Percentiles rank a stretch among this genome's conserved stretches.
phyloP scores from a whole-genome alignment of 441 rosid species.

The Theobroma grandiflorum region DNA sequence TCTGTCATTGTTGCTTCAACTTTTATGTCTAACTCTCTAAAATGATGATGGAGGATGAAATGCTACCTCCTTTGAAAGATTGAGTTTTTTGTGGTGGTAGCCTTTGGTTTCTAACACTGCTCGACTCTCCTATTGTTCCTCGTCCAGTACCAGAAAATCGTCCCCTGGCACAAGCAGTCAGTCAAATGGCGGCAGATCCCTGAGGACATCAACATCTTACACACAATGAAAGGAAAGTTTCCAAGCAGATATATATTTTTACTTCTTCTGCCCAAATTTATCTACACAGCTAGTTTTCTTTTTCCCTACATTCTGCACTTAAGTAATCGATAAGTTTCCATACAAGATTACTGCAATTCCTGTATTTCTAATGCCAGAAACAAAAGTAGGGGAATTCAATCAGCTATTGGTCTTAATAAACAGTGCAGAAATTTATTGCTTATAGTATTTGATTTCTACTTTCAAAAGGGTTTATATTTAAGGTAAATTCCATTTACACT shows the following conservation, averaged over 20 bases:
- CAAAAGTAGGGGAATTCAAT: not conserved
- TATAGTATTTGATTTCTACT: not conserved
- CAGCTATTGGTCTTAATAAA: not conserved
- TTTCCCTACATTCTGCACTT: not conserved
- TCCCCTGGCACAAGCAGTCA: slow-evolving; percentile 39
- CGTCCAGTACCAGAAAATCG: slow-evolving; percentile 40
- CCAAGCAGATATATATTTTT: not conserved
- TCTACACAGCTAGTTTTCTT: not conserved
- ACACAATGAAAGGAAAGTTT: not conserved
- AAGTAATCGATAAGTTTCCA: not conserved
- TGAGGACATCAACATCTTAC: not conserved
- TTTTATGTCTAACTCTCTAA: not conserved
- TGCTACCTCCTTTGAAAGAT: slow-evolving; percentile 66
- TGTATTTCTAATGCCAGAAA: not conserved
- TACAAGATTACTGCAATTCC: not conserved
- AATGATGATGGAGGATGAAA: not conserved
- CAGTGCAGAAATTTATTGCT: not conserved
- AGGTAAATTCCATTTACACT: too few species aligned
- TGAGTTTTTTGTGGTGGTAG: slow-evolving; percentile 44
- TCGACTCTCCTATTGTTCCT: slow-evolving; percentile 32
- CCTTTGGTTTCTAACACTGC: slow-evolving; percentile 41
- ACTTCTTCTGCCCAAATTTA: not conserved
- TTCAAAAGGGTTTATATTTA: not conserved
- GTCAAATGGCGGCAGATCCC: not conserved
- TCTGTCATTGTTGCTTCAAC: slow-evolving; percentile 7